A percentile compares a stretch with the other conserved stretches of the same genome.
Conservation (phyloP, 306 rosid genomes). For the Glycine tomentella region DNA sequence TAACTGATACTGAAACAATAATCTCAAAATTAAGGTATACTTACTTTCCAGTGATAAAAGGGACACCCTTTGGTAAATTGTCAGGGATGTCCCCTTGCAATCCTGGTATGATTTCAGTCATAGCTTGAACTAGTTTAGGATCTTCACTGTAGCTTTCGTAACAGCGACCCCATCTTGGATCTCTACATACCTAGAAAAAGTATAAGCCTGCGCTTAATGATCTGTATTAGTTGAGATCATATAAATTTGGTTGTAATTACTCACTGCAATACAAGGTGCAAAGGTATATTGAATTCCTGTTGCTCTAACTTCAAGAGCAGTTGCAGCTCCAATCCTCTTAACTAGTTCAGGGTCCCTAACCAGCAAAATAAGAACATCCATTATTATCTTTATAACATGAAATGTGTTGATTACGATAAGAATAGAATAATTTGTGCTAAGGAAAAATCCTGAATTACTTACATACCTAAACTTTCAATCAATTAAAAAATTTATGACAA, state of each 20-base stretch:
- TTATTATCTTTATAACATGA: neutral
- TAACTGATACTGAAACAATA: conserved; percentile 17
- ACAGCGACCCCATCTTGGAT: conserved; percentile 70
- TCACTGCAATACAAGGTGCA: conserved; percentile 64
- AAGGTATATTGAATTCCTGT: conserved; percentile 60
- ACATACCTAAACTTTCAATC: neutral
- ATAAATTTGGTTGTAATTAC: neutral
- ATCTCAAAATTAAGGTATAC: conserved; percentile 36
- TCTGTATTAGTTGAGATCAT: neutral
- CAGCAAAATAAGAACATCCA: conserved; percentile 3
- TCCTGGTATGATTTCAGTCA: conserved; percentile 59
- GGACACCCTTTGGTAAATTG: conserved; percentile 48
- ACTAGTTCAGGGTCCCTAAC: conserved; percentile 59
- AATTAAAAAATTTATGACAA: neutral
- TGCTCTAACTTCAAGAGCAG: conserved; percentile 67
- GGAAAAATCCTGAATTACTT: conserved; percentile 3
- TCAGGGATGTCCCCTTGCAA: conserved; percentile 55
- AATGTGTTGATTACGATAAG: neutral
- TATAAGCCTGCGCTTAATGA: neutral
- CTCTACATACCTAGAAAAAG: conserved; percentile 59
- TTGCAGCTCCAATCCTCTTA: conserved; percentile 62
- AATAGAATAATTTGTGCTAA: neutral
- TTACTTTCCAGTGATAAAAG: conserved; percentile 57
- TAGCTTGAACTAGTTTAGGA: conserved; percentile 53
- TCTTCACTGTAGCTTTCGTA: conserved; percentile 65